Evolutionary conservation across 2,329 filamentous ascomycete species (phyloP), one percentile per base, ranked within the genome.

Genomic region (Cercospora janseana): DNA sequence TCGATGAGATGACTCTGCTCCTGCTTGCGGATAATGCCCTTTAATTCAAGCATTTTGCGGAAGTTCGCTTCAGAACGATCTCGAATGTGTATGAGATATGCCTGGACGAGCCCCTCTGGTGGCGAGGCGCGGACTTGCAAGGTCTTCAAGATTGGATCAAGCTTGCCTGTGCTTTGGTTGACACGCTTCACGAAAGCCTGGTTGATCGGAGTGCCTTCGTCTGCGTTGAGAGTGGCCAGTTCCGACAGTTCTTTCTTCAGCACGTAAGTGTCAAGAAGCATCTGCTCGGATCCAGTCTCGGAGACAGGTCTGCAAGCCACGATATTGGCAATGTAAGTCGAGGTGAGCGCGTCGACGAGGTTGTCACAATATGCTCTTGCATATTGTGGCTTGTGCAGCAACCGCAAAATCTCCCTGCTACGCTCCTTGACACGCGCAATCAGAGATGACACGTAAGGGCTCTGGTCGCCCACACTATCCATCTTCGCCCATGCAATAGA

Each of bases 41-140:
- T 98, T 56, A 98, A 79, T 43, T 98, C 93, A 37, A 98, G 82
- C 52, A 98, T 87, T 72, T 96, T 97, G 66, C 85, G 85, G 79
- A 98, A 98, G 72, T 98, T 98, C 63, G 82, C 81, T 67, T 97
- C 93, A 57, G 87, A 95, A 49, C 87, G 85, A 75, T 98, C 93
- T 59, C 83, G 90, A 58, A 98, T 93, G 72, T 97, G 93, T 69
- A 97, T 95, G 26, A 98, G 83, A 68, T 98, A 98, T 26, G 93
- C 93, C 72, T 97, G 92, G 0, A 98, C 91, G 3, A 98, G 81
- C 2, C 88, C 92, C 74, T 98, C 93, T 0, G 92, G 87, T 0
- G 93, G 93, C 4, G 87, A 88, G 2, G 91, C 83, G 21, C 88
- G 88, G 40, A 98, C 92, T 75, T 98, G 93, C 3, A 98, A 80